Conservation (phyloP, 2,329 filamentous ascomycete genomes). For the Exophiala spinifera region DNA sequence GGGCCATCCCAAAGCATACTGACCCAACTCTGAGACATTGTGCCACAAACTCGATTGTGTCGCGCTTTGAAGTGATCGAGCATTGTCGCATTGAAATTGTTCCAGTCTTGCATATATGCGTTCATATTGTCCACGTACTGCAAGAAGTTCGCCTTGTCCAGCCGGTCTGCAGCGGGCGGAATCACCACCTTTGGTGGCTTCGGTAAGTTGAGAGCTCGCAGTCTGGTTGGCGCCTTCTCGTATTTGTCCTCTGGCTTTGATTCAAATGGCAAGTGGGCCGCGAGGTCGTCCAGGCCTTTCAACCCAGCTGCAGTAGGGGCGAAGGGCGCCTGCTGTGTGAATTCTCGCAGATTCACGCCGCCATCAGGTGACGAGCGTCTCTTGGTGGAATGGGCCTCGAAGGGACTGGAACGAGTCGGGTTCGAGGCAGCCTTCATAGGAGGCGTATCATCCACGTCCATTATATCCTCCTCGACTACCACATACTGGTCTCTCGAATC, state of each 20-base stretch:
- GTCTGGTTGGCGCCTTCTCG: constrained; percentile 34
- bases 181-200: constrained; percentile 53
- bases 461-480: constrained; percentile 37
- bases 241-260: constrained; percentile 47
- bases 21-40: constrained; percentile 49
- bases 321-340: constrained; percentile 52
- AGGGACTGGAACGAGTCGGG: background rate
- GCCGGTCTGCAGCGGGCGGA: constrained; percentile 28
- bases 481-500: constrained; percentile 19
- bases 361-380: constrained; percentile 18
- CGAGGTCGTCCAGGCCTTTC: constrained; percentile 53
- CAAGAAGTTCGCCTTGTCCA: constrained; percentile 49
- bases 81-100: constrained; percentile 54
- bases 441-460: constrained; percentile 46
- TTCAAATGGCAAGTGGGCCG: constrained; percentile 56
- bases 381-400: background rate
- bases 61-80: constrained; percentile 55
- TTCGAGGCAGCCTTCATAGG: constrained; percentile 21
- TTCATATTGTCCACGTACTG: constrained; percentile 54
- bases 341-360: constrained; percentile 48
- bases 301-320: constrained; percentile 48
- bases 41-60: constrained; percentile 47
- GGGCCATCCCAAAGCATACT: constrained; percentile 45
- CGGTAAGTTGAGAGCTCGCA: constrained; percentile 44
- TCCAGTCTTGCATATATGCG: constrained; percentile 56